Evolutionary conservation across 2,329 filamentous ascomycete species (phyloP), one percentile per base, ranked within the genome.

Genomic region (Periconia sp.): DNA sequence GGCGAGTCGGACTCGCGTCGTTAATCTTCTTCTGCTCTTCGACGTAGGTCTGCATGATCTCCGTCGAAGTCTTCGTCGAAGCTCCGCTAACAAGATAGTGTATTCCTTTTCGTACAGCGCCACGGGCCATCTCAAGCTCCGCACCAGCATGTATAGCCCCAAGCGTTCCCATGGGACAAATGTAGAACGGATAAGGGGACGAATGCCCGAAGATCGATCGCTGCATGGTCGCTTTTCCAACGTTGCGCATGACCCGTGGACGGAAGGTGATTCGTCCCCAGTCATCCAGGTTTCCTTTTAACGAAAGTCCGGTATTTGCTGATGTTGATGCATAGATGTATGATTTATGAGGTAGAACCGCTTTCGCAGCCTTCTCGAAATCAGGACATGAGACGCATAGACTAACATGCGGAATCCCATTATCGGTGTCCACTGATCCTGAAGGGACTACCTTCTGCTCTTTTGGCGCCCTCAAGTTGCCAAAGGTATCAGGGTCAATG

Each of bases 151-250:
- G 64, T 1, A 65, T 65, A 1, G 67, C 57, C 10, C 65, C 64
- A 18, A 69, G 56, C 1, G 65, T 68, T 1, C 69, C 70, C 54
- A 69, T 69, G 0, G 70, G 69, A 1, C 62, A 65, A 29, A 73
- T 65, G 45, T 72, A 72, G 43, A 73, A 70, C 0, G 70, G 70
- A 23, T 70, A 63, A 3, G 47, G 52, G 12, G 60, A 58, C 36
- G 47, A 54, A 28, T 66, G 54, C 2, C 70, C 70, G n/a, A 72
- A 57, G 12, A 72, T 66, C 16, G 56, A 54, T 28, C 63, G 53
- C 9, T 50, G 46, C 32, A 56, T 63, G 26, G 67, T 59, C 2
- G 66, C 57, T 17, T 66, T 49, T 15, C 63, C 62, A 3, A 70
- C 67, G 29, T 69, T 60, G 15, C 65, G 61, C 59, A 69, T 60